These are phyloP conservation scores for Fragaria vesca DNA, from an alignment of 306 rosid genomes.

Conservation along the genomic window DNA sequence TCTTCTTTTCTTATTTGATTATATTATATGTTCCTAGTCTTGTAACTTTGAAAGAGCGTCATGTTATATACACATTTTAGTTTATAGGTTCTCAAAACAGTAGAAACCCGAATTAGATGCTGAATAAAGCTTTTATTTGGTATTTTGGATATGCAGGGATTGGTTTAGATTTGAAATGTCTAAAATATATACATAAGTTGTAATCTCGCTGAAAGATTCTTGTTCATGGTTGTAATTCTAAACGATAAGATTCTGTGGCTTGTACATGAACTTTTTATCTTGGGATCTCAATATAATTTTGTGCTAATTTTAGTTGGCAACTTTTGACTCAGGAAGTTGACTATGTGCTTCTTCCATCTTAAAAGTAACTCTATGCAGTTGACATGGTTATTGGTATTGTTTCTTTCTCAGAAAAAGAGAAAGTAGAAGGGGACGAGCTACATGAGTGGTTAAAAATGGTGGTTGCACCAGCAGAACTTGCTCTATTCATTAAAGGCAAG, in stretches of 20 bases:
- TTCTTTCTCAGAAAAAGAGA: constrained; percentile 73
- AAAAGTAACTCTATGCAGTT: constrained; percentile 11
- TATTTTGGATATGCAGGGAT: not conserved
- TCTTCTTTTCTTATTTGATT: not conserved
- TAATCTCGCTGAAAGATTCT: not conserved
- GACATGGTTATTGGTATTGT: constrained; percentile 29
- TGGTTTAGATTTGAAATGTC: not conserved
- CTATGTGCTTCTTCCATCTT: not conserved
- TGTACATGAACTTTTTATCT: not conserved
- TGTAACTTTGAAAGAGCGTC: not conserved
- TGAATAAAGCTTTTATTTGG: not conserved
- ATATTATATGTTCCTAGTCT: not conserved
- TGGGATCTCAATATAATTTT: not conserved
- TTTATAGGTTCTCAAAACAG: not conserved
- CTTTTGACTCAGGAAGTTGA: not conserved
- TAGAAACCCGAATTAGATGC: not conserved
- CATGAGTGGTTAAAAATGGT: constrained; percentile 82
- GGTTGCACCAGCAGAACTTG: constrained; percentile 80
- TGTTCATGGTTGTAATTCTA: not conserved
- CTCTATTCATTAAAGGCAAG: constrained; percentile 54
- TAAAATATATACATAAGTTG: not conserved
- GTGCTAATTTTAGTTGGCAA: not conserved
- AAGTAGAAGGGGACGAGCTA: constrained; percentile 90
- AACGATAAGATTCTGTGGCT: not conserved
- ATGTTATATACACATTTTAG: not conserved